Evolutionary conservation across 345 rosid genomes (phyloP).

Genomic region (Eucalyptus caleyi): DNA sequence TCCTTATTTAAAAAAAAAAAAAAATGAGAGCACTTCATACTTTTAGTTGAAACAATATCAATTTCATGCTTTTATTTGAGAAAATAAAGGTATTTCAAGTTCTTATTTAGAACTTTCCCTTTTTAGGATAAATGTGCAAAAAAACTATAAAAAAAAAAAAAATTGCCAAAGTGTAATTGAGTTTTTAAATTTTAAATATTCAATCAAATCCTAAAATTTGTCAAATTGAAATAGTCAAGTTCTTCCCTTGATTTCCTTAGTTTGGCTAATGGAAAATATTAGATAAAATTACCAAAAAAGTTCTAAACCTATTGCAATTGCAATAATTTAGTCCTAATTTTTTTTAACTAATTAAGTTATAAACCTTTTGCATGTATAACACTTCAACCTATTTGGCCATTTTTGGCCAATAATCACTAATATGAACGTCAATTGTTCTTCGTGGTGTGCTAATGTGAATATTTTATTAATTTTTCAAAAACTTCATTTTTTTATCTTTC

Average conservation of each 20-base stretch:
- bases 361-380: no score
- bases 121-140: rapidly evolving
- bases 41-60: no score
- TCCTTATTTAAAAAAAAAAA: no score
- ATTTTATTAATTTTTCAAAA: no score
- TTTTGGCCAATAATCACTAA: rapidly evolving
- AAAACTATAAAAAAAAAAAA: background rate
- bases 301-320: no score
- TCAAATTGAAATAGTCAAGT: background rate
- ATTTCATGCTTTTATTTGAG: no score
- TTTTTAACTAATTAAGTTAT: background rate
- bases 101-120: background rate
- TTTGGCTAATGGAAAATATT: background rate
- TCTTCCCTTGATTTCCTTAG: background rate
- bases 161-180: background rate
- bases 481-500: no score
- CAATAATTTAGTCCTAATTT: no score
- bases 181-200: background rate
- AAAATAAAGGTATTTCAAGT: no score
- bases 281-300: no score
- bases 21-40: no score
- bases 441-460: background rate
- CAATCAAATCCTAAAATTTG: background rate
- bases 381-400: background rate
- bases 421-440: rapidly evolving